Evolutionary conservation across 2,329 filamentous ascomycete genomes (phyloP), one percentile per base, ranked within the genome.

Genomic region (Aspergillus ruber): DNA sequence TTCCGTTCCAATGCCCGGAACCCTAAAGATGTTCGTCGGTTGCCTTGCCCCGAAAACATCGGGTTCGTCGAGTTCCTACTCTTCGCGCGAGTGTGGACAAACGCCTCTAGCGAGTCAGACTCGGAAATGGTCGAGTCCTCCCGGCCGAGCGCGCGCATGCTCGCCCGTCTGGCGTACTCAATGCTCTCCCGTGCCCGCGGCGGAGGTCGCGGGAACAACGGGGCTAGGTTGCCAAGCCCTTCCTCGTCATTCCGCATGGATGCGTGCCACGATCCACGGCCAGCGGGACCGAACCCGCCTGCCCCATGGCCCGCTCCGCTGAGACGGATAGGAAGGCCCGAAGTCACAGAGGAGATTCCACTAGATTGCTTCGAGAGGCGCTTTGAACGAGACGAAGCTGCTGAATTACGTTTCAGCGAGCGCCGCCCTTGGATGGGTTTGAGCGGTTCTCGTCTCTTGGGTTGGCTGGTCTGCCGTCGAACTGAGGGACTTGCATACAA

Each of bases 261-360:
- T 62, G 61, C 1, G 62, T 63, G 65, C 68, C 68, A 71, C 29
- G 68, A 70, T n/a, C 63, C 64, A 47, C 64, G 58, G 8, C 65
- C 63, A 4, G 64, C 58, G 27, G 65, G 62, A n/a, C 65, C 62
- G 13, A 69, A 61, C 3, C 67, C 66, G 36, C 69, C 69, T 2
- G 66, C 64, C 4, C 69, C 69, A 53, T 72, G 69, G 2, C 69
- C 69, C 15, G 68, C 69, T 15, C 69, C 69, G 45, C 68, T 72
- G 15, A 67, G 56, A 47, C 69, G 57, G n/a, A 66, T 55, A 0
- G 69, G 68, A 27, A 71, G 55, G 8, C 68, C 68, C 5, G 66
- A 56, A 18, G 66, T 63, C 21, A 67, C 55, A 13, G 63, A 57
- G 4, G 65, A 68, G 15, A 70, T 63, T 4, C 67, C 66, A 48